Percentiles rank a stretch among this genome's conserved stretches.
phyloP scores from a whole-genome alignment of 2,329 filamentous ascomycete genomes.

The Capronia coronata region DNA sequence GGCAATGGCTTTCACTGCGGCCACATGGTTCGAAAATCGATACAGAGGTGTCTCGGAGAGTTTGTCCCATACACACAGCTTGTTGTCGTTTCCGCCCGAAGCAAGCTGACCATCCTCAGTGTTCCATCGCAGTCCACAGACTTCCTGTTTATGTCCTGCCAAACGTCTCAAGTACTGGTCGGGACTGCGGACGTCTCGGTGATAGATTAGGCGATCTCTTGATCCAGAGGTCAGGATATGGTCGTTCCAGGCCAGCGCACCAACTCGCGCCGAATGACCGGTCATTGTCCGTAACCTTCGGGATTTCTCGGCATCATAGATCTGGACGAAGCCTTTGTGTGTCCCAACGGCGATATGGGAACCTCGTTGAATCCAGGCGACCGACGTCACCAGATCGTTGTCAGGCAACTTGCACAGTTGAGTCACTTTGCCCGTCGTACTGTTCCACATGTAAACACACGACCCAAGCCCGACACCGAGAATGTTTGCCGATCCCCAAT shows the following conservation, averaged over 20 bases:
- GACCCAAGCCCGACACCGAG: constrained; percentile 86
- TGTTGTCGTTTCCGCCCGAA: constrained; percentile 96
- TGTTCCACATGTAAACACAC: constrained; percentile 98
- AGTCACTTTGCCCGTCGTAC: constrained; percentile 79
- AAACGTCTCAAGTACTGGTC: constrained; percentile 85
- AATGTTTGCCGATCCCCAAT: constrained; percentile 94
- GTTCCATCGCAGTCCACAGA: constrained; percentile 96
- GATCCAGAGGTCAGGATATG: constrained; percentile 96
- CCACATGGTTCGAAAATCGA: constrained; percentile 91
- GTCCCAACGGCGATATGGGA: constrained; percentile 95
- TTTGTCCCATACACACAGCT: constrained; percentile 97
- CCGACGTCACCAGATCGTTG: constrained; percentile 82
- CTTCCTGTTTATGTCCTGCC: constrained; percentile 93
- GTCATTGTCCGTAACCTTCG: constrained; percentile 91
- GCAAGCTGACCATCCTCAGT: constrained; percentile 91
- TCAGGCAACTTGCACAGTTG: constrained; percentile 89
- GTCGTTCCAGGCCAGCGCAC: constrained; percentile 93
- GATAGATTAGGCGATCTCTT: constrained; percentile 85
- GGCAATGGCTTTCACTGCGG: constrained; percentile 93
- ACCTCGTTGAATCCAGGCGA: constrained; percentile 96
- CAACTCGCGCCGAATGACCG: constrained; percentile 86
- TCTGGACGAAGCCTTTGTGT: constrained; percentile 87
- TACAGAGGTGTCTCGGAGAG: constrained; percentile 84
- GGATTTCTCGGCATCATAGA: constrained; percentile 89
- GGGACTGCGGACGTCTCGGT: constrained; percentile 87